Base-by-base conservation (phyloP, 2,329 filamentous ascomycete genomes). In the Diaporthe caulivora region DNA sequence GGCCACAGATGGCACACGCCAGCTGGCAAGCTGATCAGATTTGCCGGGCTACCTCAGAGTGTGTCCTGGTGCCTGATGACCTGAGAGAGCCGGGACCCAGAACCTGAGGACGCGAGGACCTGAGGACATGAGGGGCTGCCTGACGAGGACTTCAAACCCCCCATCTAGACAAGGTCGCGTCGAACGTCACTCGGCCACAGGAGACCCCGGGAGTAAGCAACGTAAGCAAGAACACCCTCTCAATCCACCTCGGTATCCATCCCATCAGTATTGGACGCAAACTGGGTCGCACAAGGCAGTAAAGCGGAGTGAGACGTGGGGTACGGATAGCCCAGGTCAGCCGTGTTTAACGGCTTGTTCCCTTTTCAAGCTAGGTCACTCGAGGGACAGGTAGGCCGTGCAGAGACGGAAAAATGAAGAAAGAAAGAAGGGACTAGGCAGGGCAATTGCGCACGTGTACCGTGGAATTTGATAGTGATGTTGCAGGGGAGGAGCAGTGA, bases 131-230 rank as follows among this genome's bases (percentile, higher is more conserved):
- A 42, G 7, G 53, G 40, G 58, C 31, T 57, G 44, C 54, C 42
- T 58, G 70, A n/a, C 73, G n/a, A 42, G 55, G 44, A 58, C 55
- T 13, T 42, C 57, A 54, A 53, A 37, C 64, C 18, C 18, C 55
- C 37, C 44, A 29, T 51, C 49, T 11, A 29, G 73, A 26, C 62
- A 18, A 42, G 29, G 29, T 26, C 17, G 17, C 64, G 15, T 21
- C 31, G 62, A 65, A 70, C 54, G 54, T 70, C 68, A 64, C 64
- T 37, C 54, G 64, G 51, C 49, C 64, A 42, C n/a, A 58, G 58
- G 42, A 29, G 40, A 51, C 24, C 29, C 69, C 58, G 65, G 70
- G 68, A 64, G 49, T 68, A 70, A 62, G 64, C 70, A 51, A 72
- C 11, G 64, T 40, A 54, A 49, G 49, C 29, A 65, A 68, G 40